A percentile compares a stretch with the other conserved stretches of the same genome.
phyloP scores from a whole-genome alignment of 2,329 filamentous ascomycete species.

The Biscogniauxia mediterranea region DNA sequence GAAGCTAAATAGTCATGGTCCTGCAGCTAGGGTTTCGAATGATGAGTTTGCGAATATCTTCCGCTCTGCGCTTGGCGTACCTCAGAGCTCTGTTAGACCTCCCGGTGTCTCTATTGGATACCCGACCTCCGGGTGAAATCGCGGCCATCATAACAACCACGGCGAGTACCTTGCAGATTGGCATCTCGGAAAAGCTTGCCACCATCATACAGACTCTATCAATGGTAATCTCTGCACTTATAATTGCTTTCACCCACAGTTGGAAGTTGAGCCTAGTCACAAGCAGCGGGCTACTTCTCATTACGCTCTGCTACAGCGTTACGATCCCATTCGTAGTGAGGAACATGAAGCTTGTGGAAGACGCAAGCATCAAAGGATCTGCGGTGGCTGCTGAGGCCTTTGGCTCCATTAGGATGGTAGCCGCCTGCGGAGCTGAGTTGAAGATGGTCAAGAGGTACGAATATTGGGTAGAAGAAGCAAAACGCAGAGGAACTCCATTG shows the following conservation, averaged over 20 bases:
- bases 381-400: slow-evolving; percentile 62
- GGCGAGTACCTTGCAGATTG: slow-evolving; percentile 60
- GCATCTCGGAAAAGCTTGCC: slow-evolving; percentile 62
- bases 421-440: slow-evolving; percentile 59
- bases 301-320: slow-evolving; percentile 48
- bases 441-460: slow-evolving; percentile 53
- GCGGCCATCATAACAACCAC: slow-evolving; percentile 63
- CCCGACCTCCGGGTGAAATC: slow-evolving; percentile 58
- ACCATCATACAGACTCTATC: slow-evolving; percentile 55
- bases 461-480: slow-evolving; percentile 53
- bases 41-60: slow-evolving; percentile 59
- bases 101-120: slow-evolving; percentile 65
- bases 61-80: slow-evolving; percentile 61
- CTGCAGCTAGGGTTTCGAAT: slow-evolving; percentile 54
- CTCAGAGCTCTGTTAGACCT: slow-evolving; percentile 63
- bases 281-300: slow-evolving; percentile 55
- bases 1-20: slow-evolving; percentile 7
- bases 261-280: slow-evolving; percentile 62
- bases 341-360: slow-evolving; percentile 46
- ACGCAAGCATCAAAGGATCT: slow-evolving; percentile 56
- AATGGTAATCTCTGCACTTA: slow-evolving; percentile 49
- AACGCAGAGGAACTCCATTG: slow-evolving; percentile 28
- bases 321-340: slow-evolving; percentile 56
- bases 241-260: slow-evolving; percentile 56
- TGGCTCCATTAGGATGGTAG: slow-evolving; percentile 58